Conservation (phyloP, 176 grass and related monocot genomes). For the Eleusine indica region DNA sequence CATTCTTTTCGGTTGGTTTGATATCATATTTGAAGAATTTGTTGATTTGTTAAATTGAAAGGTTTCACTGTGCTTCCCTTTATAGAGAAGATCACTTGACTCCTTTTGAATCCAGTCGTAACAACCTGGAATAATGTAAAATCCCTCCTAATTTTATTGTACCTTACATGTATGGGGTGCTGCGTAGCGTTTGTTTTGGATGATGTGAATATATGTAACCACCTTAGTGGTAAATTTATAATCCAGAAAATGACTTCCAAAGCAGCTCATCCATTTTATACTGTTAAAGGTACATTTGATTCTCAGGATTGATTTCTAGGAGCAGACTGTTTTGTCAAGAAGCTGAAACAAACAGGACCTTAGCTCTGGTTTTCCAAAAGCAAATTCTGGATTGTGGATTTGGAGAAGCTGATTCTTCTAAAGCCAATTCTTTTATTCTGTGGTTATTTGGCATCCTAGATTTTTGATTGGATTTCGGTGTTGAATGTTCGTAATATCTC, state of each 20-base stretch:
- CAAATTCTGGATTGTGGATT: not conserved
- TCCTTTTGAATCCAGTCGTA: not conserved
- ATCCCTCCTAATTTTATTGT: not conserved
- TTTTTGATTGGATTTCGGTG: not conserved
- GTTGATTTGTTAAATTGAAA: not conserved
- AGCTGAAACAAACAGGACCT: not conserved
- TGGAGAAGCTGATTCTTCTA: not conserved
- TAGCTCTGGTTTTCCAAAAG: not conserved
- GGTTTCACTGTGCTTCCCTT: not conserved
- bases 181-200: not conserved
- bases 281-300: not conserved
- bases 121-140: not conserved
- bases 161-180: not conserved
- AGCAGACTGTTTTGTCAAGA: not conserved
- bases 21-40: slow-evolving; percentile 34
- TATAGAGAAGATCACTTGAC: not conserved
- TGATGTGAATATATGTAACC: not conserved
- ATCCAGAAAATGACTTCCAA: not conserved
- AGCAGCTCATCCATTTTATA: not conserved
- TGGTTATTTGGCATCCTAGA: not conserved
- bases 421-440: not conserved
- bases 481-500: not conserved
- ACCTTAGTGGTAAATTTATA: not conserved
- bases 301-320: not conserved
- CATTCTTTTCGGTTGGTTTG: slow-evolving; percentile 8